Evolutionary conservation across 2,329 filamentous ascomycete species (phyloP).

Genomic region (Aspergillus pseudoglaucus): DNA sequence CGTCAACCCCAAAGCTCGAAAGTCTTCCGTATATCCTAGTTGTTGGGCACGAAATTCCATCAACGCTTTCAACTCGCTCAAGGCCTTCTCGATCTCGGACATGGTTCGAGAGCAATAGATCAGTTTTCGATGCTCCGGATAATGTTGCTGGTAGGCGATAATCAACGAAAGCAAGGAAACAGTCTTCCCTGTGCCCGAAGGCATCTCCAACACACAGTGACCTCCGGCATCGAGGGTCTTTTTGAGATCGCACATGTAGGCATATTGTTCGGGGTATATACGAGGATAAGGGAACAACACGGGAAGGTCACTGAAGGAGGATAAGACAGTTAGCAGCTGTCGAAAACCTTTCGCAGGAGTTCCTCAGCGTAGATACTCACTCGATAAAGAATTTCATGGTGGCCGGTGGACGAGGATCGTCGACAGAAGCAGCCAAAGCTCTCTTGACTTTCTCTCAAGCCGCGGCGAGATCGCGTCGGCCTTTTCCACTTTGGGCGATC

Average conservation of each 20-base stretch:
- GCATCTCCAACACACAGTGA: slow-evolving; percentile 97
- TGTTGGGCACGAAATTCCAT: slow-evolving; percentile 93
- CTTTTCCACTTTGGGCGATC: slow-evolving; percentile 25
- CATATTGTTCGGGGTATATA: slow-evolving; percentile 69
- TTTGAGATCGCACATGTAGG: slow-evolving; percentile 80
- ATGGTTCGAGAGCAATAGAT: slow-evolving; percentile 99
- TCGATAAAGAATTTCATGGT: slow-evolving; percentile 77
- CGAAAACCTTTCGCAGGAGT: background rate
- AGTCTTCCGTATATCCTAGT: slow-evolving; percentile 87
- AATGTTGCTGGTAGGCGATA: slow-evolving; percentile 90
- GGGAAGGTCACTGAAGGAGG: slow-evolving; percentile 51
- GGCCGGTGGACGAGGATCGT: slow-evolving; percentile 16
- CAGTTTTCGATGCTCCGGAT: slow-evolving; percentile 87
- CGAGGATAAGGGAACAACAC: slow-evolving; percentile 69
- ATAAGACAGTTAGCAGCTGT: background rate
- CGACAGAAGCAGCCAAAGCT: slow-evolving; percentile 9
- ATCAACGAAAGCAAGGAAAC: slow-evolving; percentile 92
- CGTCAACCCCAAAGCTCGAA: slow-evolving; percentile 82
- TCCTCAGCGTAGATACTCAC: slow-evolving; percentile 34
- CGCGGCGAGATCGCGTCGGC: slow-evolving; percentile 15
- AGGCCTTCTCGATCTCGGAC: slow-evolving; percentile 98
- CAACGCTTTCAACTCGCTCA: slow-evolving; percentile 80
- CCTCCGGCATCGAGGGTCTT: slow-evolving; percentile 86
- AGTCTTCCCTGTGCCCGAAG: slow-evolving; percentile 96
- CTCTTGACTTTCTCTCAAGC: slow-evolving; percentile 1